Base-by-base conservation (phyloP, 1,284 basidiomycete species). In the Grifola frondosa region DNA sequence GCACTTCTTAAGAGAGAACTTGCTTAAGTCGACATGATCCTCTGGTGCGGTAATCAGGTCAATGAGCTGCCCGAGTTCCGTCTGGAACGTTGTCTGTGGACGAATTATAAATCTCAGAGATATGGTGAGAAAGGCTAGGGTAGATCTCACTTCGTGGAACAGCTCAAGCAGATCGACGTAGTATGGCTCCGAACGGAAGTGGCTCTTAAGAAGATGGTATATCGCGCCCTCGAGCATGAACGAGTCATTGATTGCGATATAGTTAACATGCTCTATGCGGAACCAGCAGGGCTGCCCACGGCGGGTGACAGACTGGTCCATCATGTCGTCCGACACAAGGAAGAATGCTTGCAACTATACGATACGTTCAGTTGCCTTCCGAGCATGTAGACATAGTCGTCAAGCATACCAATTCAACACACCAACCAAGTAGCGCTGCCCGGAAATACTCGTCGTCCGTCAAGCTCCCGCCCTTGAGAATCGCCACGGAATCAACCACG, bases 241-340 rank as follows among this genome's bases (percentile, higher is more conserved):
- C 2, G 91, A 77, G 63, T 99, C 96, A 73, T 99, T 99, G 73
- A 99, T 88, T 13, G 97, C 93, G 52, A 97, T 87, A 67, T 87
- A 84, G 40, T 84, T 85, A 44, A 99, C 84, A 20, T 73, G 69
- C 13, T 84, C 80, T 26, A 84, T 67, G 49, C 81, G 78, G 73
- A 96, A 99, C 91, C 92, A 99, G 71, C 96, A 99, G 0, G 95
- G 91, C 65, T 98, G 95, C n/a, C 91, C 88, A n/a, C 96, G 85
- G 30, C 97, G 88, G 6, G 95, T 99, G 58, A 97, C 84, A 37
- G 87, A 91, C 19, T 79, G 68, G 65, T 99, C 97, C 95, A 98
- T 99, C 66, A 99, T 95, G 67, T 99, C 96, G 69, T 99, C 96
- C 17, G 93, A 84, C 43, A 99, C 95, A 43, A 99, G 81, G 81